A percentile compares a stretch with the other conserved stretches of the same genome.
Evolutionary conservation across 139 green algal species (phyloP).

Genomic region (Trebouxia sp.): DNA sequence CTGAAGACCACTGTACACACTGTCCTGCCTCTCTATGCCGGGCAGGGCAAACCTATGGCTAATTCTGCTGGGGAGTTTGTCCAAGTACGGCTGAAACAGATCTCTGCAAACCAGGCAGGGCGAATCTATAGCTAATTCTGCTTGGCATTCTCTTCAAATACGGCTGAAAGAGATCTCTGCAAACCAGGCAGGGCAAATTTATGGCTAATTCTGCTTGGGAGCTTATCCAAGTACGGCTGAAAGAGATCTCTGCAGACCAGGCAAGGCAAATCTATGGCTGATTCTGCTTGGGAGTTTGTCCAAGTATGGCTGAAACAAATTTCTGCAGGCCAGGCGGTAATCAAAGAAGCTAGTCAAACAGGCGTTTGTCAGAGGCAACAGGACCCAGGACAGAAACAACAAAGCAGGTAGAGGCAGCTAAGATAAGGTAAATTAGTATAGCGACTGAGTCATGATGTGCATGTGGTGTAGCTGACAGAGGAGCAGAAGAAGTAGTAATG

Average conservation of each 20-base stretch:
- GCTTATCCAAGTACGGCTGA: constrained; percentile 35
- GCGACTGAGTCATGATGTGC: too few relatives aligned
- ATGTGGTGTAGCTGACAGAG: not conserved
- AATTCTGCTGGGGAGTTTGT: constrained; percentile 30
- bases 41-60: constrained; percentile 85
- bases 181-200: not conserved
- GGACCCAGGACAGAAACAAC: not conserved
- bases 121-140: not conserved
- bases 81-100: constrained; percentile 56
- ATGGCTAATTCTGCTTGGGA: not conserved
- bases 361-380: not conserved
- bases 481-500: too few relatives aligned
- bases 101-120: constrained; percentile 36
- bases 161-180: constrained; percentile 60
- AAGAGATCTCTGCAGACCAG: constrained; percentile 56
- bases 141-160: constrained; percentile 22
- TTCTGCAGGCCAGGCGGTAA: constrained; percentile 32
- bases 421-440: too few relatives aligned
- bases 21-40: constrained; percentile 94
- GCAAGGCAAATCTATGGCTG: not conserved
- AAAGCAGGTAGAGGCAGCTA: too few relatives aligned
- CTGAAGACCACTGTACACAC: constrained; percentile 81
- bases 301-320: constrained; percentile 58
- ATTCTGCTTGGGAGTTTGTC: not conserved
- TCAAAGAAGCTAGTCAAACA: too few relatives aligned